Base-by-base conservation (phyloP, 805 yeast species). In the Ogataea siamensis region DNA sequence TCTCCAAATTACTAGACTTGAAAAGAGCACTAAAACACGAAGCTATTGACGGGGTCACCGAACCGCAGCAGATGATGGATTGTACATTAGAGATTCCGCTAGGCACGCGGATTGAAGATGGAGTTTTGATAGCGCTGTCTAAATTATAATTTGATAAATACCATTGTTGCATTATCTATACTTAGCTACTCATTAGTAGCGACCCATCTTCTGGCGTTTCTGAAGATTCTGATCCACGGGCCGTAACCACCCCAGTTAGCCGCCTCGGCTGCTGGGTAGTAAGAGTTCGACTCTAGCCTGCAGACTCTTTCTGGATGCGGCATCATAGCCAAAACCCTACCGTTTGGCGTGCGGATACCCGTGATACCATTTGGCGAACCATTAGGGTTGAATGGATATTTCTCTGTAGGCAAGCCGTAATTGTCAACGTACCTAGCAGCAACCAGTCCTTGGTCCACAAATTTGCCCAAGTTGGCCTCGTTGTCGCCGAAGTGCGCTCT, bases 291-390 rank as follows among this genome's bases (percentile, higher is more conserved):
- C 63, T 86, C 96, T 58, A 81, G 70, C 67, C 96, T 76, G 40
- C 81, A 73, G 35, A 86, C 93, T 68, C 99, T 86, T 67, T 93
- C 99, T 16, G 99, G 99, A 63, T 93, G 99, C 32, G 99, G 99
- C 99, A 93, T 93, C 88, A 93, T 78, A 4, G 97, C 97, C 54
- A 93, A 70, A 3, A 93, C 97, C 63, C 99, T 81, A 48, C 98
- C 98, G 58, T 86, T 87, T 37, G 87, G 87, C 37, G 89, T 79
- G 47, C 83, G 73, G 40, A 93, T 78, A 71, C 97, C 99, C 25
- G 96, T 84, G 53, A 93, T 86, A 65, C 96, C 97, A 39, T 75
- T 76, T 28, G 93, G 87, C 10, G 97, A 87, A 29, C 99, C 99
- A 66, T 93, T 93, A 40, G 99, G 98, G 72, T 93, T 93, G 70